Base-by-base conservation (phyloP, 2,329 filamentous ascomycete species). In the Colletotrichum sansevieriae region DNA sequence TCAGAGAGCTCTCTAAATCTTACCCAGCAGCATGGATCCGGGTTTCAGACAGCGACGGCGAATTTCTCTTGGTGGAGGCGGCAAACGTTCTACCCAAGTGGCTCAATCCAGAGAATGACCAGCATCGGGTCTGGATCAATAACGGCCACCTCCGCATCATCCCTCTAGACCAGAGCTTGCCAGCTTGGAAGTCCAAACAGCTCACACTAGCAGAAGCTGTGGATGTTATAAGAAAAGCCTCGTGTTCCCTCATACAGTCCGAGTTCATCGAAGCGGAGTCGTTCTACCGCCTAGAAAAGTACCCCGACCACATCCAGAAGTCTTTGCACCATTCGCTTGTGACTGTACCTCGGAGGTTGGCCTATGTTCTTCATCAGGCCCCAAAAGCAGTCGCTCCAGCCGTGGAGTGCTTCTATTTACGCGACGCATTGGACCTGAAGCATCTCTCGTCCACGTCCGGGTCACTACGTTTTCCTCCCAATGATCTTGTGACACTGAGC, bases 1-100 rank as follows among this genome's bases (percentile, higher is more conserved):
- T 99, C 35, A 89, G 92, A 51, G 91, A 97, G 79, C 82, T 98
- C 73, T 95, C 91, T 73, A 92, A 86, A 73, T 84, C 87, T 43
- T 92, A 92, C 74, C 83, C 88, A 4, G 85, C 91, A 68, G 83
- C 94, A 8, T 99, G 95, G 95, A 87, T 94, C 54, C 90, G 92
- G 56, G 86, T 97, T 4, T 90, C 88, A 68, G 96, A 99, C 78
- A 91, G 90, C 56, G 96, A 98, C 80, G 97, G 97, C 74, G 95
- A 99, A 77, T 99, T 99, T 74, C 86, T 99, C 57, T 88, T 99
- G 18, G 91, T 98, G 64, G 96, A 99, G 82, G 96, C 95, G 35
- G 95, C 97, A 33, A 94, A 93, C 72, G 90, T 91, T 13, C 83
- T 98, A 2, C 96, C 96, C 2, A 89, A 88, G 70, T 99, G 96